Evolutionary conservation across 169 alveolate species (phyloP).

Genomic region (Cryptosporidium andersoni): DNA sequence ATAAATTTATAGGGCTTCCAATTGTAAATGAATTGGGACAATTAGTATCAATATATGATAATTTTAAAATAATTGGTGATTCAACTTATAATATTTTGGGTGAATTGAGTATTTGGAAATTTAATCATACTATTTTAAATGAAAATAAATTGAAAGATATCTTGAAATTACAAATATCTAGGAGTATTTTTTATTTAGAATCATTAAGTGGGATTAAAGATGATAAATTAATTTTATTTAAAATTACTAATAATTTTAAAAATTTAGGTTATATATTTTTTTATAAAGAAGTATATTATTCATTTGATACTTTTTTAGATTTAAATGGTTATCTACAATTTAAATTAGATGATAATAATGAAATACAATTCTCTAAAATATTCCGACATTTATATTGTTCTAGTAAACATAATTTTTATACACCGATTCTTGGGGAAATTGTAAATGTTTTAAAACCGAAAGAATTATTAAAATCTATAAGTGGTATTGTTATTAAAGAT

Average conservation of each 20-base stretch:
- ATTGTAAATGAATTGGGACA: constrained; percentile 24
- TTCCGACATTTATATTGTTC: too few relatives aligned
- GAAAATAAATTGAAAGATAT: not conserved
- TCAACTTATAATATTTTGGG: constrained; percentile 15
- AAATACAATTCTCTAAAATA: too few relatives aligned
- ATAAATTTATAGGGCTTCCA: constrained; percentile 62
- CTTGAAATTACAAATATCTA: not conserved
- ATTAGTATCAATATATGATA: constrained; percentile 48
- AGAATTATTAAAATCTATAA: not conserved
- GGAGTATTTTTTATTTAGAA: not conserved
- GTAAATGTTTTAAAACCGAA: not conserved
- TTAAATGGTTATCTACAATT: not conserved
- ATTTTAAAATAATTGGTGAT: constrained; percentile 10
- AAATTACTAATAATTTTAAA: not conserved
- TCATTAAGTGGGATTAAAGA: not conserved
- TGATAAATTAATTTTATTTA: not conserved
- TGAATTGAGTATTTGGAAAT: constrained; percentile 24
- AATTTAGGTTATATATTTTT: constrained; percentile 19
- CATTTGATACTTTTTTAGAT: constrained; percentile 19
- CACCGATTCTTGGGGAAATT: not conserved
- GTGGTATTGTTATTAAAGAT: constrained; percentile 5
- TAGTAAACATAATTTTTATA: not conserved
- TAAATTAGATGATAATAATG: too few relatives aligned
- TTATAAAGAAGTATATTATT: constrained; percentile 16
- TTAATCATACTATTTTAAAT: not conserved